These are phyloP conservation scores for Rachicladosporium sp. DNA, from an alignment of 2,329 filamentous ascomycete genomes.

Conservation along the genomic window DNA sequence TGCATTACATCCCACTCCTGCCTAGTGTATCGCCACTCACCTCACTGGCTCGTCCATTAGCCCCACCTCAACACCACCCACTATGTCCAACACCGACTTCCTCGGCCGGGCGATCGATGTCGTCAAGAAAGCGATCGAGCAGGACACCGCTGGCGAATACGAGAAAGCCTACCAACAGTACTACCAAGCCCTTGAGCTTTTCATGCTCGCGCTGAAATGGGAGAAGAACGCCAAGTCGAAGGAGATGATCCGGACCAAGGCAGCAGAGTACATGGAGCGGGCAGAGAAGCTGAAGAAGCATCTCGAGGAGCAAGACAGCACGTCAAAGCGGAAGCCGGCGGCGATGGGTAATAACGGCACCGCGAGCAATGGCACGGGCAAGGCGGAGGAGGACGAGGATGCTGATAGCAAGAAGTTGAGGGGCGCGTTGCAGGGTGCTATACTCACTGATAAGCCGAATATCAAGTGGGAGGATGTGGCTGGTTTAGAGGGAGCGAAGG, in stretches of 20 bases:
- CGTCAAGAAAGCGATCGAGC: conserved; percentile 95
- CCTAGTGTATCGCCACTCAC: too few relatives aligned
- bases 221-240: conserved; percentile 97
- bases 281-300: conserved; percentile 96
- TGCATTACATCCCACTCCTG: too few relatives aligned
- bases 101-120: conserved; percentile 90
- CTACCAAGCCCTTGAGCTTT: conserved; percentile 90
- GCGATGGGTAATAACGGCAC: conserved; percentile 62
- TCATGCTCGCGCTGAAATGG: conserved; percentile 98
- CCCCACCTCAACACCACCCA: too few relatives aligned
- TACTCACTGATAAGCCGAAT: conserved; percentile 89
- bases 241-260: conserved; percentile 93
- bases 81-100: conserved; percentile 93
- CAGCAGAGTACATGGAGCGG: conserved; percentile 93
- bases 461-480: conserved; percentile 98
- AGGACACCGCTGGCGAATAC: conserved; percentile 90
- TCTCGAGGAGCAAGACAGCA: conserved; percentile 56
- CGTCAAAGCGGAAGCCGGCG: conserved; percentile 51
- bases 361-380: conserved; percentile 49
- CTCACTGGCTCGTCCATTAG: too few relatives aligned
- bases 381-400: conserved; percentile 44
- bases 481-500: conserved; percentile 84
- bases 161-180: conserved; percentile 94
- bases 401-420: conserved; percentile 92
- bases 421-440: conserved; percentile 80